phyloP scores from a whole-genome alignment of 176 grass and related monocot species.

The Aegilops umbellulata region DNA sequence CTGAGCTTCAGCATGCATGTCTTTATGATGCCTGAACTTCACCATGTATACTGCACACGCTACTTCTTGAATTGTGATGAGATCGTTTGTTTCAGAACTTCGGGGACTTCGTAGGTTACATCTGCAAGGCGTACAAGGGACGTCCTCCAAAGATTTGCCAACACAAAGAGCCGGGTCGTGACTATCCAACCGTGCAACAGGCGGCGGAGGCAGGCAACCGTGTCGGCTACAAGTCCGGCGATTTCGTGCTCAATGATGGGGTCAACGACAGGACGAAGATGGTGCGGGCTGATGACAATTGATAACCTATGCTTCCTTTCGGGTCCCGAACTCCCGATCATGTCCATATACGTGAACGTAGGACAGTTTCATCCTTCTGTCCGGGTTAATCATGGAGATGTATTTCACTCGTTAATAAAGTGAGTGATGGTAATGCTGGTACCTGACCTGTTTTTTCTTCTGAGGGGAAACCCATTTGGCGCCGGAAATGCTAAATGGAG shows the following conservation, averaged over 20 bases:
- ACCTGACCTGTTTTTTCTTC: background rate
- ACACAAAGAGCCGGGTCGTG: background rate
- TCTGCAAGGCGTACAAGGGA: conserved; percentile 82
- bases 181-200: background rate
- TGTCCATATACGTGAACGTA: background rate
- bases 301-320: background rate
- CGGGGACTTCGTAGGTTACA: conserved; percentile 58
- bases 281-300: background rate
- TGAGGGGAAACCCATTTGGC: background rate
- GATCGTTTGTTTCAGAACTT: conserved; percentile 47
- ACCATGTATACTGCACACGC: background rate
- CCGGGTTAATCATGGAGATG: background rate
- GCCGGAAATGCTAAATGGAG: no score
- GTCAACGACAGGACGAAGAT: background rate
- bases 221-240: conserved; percentile 33
- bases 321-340: background rate
- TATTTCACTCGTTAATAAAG: background rate
- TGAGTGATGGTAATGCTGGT: background rate
- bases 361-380: background rate
- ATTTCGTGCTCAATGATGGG: background rate
- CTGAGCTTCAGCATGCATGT: background rate
- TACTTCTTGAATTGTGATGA: background rate
- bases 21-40: background rate
- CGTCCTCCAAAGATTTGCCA: conserved; percentile 50
- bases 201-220: conserved; percentile 3